Evolutionary conservation across 1,284 basidiomycete genomes (phyloP).

Genomic region (Taiwanofungus camphoratus): DNA sequence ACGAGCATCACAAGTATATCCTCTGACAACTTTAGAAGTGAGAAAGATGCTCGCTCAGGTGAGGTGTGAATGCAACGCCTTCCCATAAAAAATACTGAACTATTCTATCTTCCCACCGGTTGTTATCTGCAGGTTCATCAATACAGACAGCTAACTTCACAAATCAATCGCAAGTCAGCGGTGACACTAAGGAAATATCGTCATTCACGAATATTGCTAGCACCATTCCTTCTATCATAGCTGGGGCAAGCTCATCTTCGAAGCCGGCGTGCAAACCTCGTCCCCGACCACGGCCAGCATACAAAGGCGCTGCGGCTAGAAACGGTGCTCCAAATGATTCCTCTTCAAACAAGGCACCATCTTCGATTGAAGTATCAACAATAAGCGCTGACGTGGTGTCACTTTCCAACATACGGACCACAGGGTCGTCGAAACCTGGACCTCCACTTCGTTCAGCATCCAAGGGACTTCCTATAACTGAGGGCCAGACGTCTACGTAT

Average conservation of each 20-base stretch:
- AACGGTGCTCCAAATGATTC: slow-evolving; percentile 9
- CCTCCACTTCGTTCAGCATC: slow-evolving; percentile 7
- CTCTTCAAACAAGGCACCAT: slow-evolving; percentile 9
- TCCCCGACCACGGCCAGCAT: slow-evolving; percentile 21
- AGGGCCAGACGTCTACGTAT: no score
- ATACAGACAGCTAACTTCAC: slow-evolving; percentile 15
- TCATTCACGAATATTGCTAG: slow-evolving; percentile 6
- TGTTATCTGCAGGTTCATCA: slow-evolving; percentile 11
- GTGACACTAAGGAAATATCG: slow-evolving; percentile 11
- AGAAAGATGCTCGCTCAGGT: no score
- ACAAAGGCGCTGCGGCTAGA: slow-evolving; percentile 13
- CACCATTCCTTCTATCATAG: slow-evolving; percentile 5
- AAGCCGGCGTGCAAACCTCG: slow-evolving; percentile 6
- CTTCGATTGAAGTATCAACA: background rate
- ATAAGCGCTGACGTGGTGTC: background rate
- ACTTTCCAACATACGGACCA: background rate
- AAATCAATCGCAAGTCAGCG: slow-evolving; percentile 1
- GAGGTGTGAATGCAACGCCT: no score
- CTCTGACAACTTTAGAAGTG: no score
- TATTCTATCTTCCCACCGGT: no score
- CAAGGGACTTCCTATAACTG: slow-evolving; percentile 1
- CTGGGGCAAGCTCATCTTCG: slow-evolving; percentile 8
- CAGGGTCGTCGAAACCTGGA: slow-evolving; percentile 3
- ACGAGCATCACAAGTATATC: no score
- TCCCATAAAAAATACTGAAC: no score